A percentile compares a stretch with the other conserved stretches of the same genome.
Evolutionary conservation across 495 filamentous ascomycete species (phyloP).

Genomic region (Daldinia decipiens): DNA sequence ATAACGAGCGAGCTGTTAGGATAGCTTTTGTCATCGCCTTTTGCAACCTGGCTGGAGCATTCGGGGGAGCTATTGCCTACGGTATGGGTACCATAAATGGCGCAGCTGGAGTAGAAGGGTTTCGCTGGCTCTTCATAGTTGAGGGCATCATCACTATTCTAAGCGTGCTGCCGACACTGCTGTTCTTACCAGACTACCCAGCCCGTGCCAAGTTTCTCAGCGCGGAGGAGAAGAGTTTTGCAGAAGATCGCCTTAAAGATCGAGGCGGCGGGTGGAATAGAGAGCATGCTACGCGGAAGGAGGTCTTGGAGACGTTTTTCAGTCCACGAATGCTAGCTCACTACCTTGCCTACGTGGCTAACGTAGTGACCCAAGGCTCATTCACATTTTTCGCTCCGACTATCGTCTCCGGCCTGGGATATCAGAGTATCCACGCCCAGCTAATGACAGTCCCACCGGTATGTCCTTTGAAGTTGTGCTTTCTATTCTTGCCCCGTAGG

Average conservation of each 20-base stretch:
- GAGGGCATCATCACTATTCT: conserved; percentile 35
- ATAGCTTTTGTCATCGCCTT: conserved; percentile 60
- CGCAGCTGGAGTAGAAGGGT: conserved; percentile 35
- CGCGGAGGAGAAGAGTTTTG: conserved; percentile 68
- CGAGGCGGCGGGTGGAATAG: conserved; percentile 74
- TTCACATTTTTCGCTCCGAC: conserved; percentile 84
- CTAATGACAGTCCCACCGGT: conserved; percentile 82
- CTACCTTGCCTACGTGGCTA: conserved; percentile 69
- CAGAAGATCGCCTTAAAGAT: conserved; percentile 62
- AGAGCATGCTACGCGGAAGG: conserved; percentile 67
- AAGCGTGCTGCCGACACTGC: conserved; percentile 24
- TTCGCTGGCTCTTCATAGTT: conserved; percentile 43
- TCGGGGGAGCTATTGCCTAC: conserved; percentile 57
- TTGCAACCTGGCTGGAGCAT: conserved; percentile 59
- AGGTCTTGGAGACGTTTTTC: conserved; percentile 61
- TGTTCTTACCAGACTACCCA: conserved; percentile 79
- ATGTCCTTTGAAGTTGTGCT: conserved; percentile 6
- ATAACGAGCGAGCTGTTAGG: conserved; percentile 58
- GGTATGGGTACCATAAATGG: conserved; percentile 41
- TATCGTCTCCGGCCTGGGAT: conserved; percentile 77
- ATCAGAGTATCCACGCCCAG: conserved; percentile 70
- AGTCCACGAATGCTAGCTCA: conserved; percentile 78
- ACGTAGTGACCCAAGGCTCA: conserved; percentile 77
- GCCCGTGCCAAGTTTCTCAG: conserved; percentile 75
- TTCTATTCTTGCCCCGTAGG: too few relatives aligned